Evolutionary conservation across 2,329 filamentous ascomycete species (phyloP).

Genomic region (Ceratocystiopsis sp.): DNA sequence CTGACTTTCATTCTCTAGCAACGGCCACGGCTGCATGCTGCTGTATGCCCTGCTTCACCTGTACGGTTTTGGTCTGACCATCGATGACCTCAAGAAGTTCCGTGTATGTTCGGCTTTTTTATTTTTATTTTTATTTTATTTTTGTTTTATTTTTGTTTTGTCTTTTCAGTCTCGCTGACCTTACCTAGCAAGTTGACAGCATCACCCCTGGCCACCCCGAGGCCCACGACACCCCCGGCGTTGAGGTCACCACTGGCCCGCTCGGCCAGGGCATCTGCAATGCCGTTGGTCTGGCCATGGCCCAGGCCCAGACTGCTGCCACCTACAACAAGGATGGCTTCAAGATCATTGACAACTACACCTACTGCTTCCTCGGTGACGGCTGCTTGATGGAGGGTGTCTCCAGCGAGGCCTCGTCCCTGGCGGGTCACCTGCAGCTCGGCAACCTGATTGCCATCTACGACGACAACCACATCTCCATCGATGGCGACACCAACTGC

Average conservation of each 20-base stretch:
- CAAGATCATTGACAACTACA: slow-evolving; percentile 88
- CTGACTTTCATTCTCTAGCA: slow-evolving; percentile 33
- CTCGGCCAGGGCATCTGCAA: slow-evolving; percentile 96
- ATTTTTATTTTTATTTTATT: neutral
- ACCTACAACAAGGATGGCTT: slow-evolving; percentile 95
- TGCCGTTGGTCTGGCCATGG: slow-evolving; percentile 93
- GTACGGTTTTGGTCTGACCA: slow-evolving; percentile 70
- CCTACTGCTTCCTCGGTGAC: slow-evolving; percentile 92
- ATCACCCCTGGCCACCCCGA: slow-evolving; percentile 95
- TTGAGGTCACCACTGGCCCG: slow-evolving; percentile 96
- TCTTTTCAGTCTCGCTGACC: neutral
- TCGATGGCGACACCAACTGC: slow-evolving; percentile 86
- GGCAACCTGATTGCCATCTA: slow-evolving; percentile 95
- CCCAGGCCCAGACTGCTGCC: slow-evolving; percentile 78
- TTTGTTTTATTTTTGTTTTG: neutral
- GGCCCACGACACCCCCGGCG: slow-evolving; percentile 84
- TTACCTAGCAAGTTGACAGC: slow-evolving; percentile 33
- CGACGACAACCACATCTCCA: slow-evolving; percentile 96
- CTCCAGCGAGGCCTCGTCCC: slow-evolving; percentile 77
- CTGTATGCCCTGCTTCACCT: slow-evolving; percentile 97
- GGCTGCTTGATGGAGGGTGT: slow-evolving; percentile 98
- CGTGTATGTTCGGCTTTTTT: slow-evolving; percentile 45
- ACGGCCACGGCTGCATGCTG: slow-evolving; percentile 98
- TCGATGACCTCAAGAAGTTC: slow-evolving; percentile 94
- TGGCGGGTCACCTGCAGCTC: slow-evolving; percentile 90